Evolutionary conservation across 2,329 filamentous ascomycete species (phyloP).

Genomic region (Metarhizium anisopliae): DNA sequence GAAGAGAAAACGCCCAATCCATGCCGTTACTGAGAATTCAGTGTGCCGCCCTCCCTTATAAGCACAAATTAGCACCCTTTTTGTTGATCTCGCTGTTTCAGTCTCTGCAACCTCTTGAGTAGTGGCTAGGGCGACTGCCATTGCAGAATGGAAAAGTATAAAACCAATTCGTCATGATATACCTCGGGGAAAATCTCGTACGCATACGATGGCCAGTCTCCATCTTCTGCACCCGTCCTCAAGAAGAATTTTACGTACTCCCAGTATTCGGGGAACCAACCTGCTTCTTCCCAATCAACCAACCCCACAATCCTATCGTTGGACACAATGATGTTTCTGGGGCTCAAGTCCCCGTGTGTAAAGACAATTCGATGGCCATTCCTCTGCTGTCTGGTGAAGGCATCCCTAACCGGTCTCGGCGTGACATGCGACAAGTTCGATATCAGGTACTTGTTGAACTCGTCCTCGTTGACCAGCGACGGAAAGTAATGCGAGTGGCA

Average conservation of each 20-base stretch:
- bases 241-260: slow-evolving; percentile 5
- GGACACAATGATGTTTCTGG: not conserved
- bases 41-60: not conserved
- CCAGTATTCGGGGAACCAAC: slow-evolving; percentile 3
- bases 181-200: not conserved
- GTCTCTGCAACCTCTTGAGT: no score
- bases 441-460: not conserved
- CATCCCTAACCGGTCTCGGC: not conserved
- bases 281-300: slow-evolving; percentile 3
- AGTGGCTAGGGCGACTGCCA: slow-evolving; percentile 1
- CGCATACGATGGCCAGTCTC: slow-evolving; percentile 1
- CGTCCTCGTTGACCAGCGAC: not conserved
- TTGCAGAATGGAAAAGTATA: not conserved
- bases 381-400: not conserved
- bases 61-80: not conserved
- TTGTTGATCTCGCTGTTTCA: no score
- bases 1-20: no score
- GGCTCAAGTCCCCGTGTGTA: not conserved
- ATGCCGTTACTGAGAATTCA: not conserved
- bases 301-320: not conserved
- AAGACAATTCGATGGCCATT: not conserved
- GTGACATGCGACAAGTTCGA: not conserved
- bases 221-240: not conserved
- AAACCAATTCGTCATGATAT: not conserved
- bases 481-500: not conserved